phyloP scores from a whole-genome alignment of 345 rosid species.

The Bruguiera gymnorhiza region DNA sequence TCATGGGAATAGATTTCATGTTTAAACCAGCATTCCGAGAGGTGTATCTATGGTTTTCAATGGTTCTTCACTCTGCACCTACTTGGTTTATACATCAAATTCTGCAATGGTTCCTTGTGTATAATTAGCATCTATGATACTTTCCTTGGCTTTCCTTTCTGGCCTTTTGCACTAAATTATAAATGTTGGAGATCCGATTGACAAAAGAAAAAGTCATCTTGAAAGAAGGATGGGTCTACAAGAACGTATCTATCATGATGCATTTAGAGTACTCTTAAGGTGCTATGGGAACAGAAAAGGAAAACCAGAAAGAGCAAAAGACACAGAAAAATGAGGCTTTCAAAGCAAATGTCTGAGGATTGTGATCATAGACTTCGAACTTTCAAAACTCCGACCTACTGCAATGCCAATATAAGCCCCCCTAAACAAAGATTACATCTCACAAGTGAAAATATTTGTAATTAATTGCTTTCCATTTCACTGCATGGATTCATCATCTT shows the following conservation, averaged over 20 bases:
- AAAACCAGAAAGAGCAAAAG: constrained; percentile 7
- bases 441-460: not conserved
- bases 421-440: not conserved
- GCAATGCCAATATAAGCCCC: constrained; percentile 13
- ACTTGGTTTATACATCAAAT: too few relatives aligned
- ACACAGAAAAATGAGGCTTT: constrained; percentile 8
- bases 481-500: constrained; percentile 33
- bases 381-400: constrained; percentile 18
- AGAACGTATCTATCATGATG: constrained; percentile 24
- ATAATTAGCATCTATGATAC: too few relatives aligned
- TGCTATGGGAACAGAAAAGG: constrained; percentile 7
- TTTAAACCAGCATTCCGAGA: too few relatives aligned
- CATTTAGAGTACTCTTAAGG: constrained; percentile 20
- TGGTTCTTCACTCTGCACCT: too few relatives aligned
- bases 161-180: too few relatives aligned
- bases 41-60: too few relatives aligned
- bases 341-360: constrained; percentile 24
- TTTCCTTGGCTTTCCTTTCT: not conserved
- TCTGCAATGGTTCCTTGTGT: too few relatives aligned
- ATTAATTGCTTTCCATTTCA: not conserved
- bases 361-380: constrained; percentile 29
- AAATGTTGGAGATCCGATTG: not conserved
- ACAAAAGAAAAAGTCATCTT: constrained; percentile 10
- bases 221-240: constrained; percentile 25
- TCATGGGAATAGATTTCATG: too few relatives aligned